Evolutionary conservation across 192 early-diverging fungal genomes (phyloP), one percentile per base, ranked within the genome.

Genomic region (Funneliformis geosporum): DNA sequence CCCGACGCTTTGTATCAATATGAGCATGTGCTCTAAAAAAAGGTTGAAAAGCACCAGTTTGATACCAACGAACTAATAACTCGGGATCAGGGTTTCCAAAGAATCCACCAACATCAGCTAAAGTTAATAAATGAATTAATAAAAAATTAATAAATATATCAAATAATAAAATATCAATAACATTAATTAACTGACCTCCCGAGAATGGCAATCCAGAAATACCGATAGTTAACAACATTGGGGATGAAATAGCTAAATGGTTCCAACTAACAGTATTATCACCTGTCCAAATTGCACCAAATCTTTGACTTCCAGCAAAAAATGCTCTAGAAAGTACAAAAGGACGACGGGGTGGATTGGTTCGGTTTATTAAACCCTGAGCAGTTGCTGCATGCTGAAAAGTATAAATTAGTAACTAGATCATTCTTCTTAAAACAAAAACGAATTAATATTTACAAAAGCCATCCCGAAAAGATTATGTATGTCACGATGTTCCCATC

Each of bases 1-100:
- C 98, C 46, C 97, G 92, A 42, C 98, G 93, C 82, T 96, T 97
- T 33, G 96, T 96, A 85, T 98, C 97, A 73, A 98, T 94, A 83
- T 99, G 97, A 5, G 98, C 96, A 83, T 99, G 98, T 4, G 91
- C 98, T 39, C 98, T 92, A 91, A 98, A 96, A 85, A 99, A 99
- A 12, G 98, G 98, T 76, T 99, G 95, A 85, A 94, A 97, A 42
- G 93, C 91, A 11, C 90, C 98, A 14, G 93, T 88, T 87, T 99
- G 98, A 84, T 98, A 99, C 98, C 98, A 99, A n/a, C 98, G 93
- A 16, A 92, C 85, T 73, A 98, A 86, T n/a, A 99, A 86, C 75
- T 96, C 93, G 2, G 92, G 77, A 5, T 94, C 91, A 40, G 97
- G 96, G 83, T 99, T 97, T 23, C 93, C 94, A 87, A 99, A 99